Conservation (phyloP, 2,329 filamentous ascomycete species). For the Phoma sp. region DNA sequence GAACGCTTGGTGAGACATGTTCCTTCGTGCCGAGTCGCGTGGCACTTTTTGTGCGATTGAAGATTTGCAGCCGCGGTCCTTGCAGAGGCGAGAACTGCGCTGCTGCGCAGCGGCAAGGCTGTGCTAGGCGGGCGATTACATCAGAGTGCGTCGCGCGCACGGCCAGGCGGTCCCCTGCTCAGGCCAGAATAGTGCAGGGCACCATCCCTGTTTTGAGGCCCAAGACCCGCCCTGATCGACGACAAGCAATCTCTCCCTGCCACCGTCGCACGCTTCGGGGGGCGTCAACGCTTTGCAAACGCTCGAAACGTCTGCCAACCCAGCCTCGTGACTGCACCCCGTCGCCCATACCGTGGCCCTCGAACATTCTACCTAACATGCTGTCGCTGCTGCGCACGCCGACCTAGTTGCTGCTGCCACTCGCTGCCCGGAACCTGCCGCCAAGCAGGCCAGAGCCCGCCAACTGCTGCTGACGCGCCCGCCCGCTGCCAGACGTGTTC, state of each 20-base stretch:
- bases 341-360: constrained; percentile 8
- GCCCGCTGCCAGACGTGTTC: constrained; percentile 10
- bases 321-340: constrained; percentile 3
- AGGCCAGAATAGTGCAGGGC: neutral
- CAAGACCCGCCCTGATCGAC: constrained; percentile 14
- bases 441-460: constrained; percentile 12
- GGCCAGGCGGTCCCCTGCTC: constrained; percentile 5
- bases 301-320: constrained; percentile 11
- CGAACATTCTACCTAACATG: constrained; percentile 11
- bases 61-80: neutral
- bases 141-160: constrained; percentile 13
- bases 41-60: constrained; percentile 12
- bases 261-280: constrained; percentile 13
- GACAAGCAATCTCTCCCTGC: constrained; percentile 30
- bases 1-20: constrained; percentile 27
- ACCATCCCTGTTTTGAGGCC: constrained; percentile 29
- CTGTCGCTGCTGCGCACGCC: constrained; percentile 29
- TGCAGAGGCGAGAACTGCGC: constrained; percentile 18
- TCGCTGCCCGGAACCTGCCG: constrained; percentile 14
- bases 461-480: constrained; percentile 17
- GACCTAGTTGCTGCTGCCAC: constrained; percentile 15
- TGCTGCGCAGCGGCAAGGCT: constrained; percentile 16
- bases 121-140: constrained; percentile 18
- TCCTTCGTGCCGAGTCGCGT: constrained; percentile 17
- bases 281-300: constrained; percentile 2